Evolutionary conservation across 148 eudicot species (phyloP).

Genomic region (Spergularia marina): DNA sequence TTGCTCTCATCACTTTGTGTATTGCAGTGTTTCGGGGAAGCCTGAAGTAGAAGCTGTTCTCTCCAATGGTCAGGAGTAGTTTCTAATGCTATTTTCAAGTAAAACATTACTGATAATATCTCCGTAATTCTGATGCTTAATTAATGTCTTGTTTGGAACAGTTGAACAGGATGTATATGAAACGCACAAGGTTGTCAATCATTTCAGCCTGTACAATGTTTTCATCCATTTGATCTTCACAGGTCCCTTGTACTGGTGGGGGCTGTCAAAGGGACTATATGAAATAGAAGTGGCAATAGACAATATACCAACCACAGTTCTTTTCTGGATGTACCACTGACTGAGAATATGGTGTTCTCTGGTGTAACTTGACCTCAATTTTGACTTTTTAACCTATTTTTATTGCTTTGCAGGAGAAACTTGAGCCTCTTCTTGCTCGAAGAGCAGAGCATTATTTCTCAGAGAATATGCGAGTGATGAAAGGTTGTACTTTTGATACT

Average conservation of each 20-base stretch:
- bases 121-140: conserved; percentile 16
- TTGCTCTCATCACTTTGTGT: conserved; percentile 18
- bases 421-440: conserved; percentile 69
- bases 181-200: conserved; percentile 65
- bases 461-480: conserved; percentile 69
- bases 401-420: conserved; percentile 44
- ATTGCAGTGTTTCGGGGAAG: conserved; percentile 64
- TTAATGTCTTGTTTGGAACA: conserved; percentile 36
- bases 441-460: conserved; percentile 98
- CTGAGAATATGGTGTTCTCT: not conserved
- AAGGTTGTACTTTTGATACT: conserved; percentile 43
- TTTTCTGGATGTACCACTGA: not conserved
- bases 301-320: not conserved
- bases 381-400: not conserved
- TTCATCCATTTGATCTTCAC: not conserved
- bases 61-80: conserved; percentile 63
- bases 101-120: not conserved
- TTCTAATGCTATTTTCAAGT: conserved; percentile 11
- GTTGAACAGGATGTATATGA: conserved; percentile 65
- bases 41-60: conserved; percentile 64
- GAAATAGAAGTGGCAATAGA: not conserved
- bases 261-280: not conserved
- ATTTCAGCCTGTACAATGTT: not conserved
- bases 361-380: not conserved
- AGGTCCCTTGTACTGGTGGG: not conserved